These are phyloP conservation scores for Paraphysoderma sedebokerense DNA, from an alignment of 371 early-diverging fungal species.

Conservation along the genomic window DNA sequence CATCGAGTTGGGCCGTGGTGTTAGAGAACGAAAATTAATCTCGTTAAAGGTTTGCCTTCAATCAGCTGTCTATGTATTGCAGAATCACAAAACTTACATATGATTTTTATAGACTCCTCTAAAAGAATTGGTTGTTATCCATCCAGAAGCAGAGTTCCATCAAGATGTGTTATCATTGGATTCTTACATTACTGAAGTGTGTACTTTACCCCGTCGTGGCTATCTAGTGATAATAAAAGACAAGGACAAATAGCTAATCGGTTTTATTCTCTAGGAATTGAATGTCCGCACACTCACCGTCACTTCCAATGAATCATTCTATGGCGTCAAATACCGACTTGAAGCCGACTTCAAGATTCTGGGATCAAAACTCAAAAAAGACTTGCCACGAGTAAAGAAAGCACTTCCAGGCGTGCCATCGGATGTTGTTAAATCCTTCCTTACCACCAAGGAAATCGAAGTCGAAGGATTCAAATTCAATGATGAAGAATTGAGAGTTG, in stretches of 20 bases:
- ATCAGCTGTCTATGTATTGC: not conserved
- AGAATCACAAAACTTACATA: not conserved
- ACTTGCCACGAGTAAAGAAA: constrained; percentile 70
- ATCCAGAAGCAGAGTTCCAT: constrained; percentile 70
- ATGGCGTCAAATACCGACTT: constrained; percentile 79
- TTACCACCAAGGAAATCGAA: constrained; percentile 39
- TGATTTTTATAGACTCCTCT: constrained; percentile 64
- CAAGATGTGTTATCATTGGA: constrained; percentile 68
- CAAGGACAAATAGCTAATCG: not conserved
- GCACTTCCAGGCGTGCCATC: constrained; percentile 61
- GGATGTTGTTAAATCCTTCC: constrained; percentile 66
- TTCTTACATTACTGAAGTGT: constrained; percentile 63
- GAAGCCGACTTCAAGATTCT: constrained; percentile 80
- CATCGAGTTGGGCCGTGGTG: constrained; percentile 87
- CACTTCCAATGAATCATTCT: constrained; percentile 76
- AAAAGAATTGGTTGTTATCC: constrained; percentile 83
- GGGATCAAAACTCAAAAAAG: constrained; percentile 79
- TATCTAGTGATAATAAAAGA: not conserved
- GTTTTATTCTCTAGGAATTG: constrained; percentile 53
- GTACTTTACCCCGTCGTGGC: not conserved
- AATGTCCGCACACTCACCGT: constrained; percentile 73
- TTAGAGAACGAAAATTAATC: constrained; percentile 88
- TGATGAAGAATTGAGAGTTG: constrained; percentile 65
- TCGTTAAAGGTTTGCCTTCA: constrained; percentile 53
- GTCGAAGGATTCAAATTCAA: constrained; percentile 67